phyloP scores from a whole-genome alignment of 2,329 filamentous ascomycete genomes.

The Calonectria crousiana region DNA sequence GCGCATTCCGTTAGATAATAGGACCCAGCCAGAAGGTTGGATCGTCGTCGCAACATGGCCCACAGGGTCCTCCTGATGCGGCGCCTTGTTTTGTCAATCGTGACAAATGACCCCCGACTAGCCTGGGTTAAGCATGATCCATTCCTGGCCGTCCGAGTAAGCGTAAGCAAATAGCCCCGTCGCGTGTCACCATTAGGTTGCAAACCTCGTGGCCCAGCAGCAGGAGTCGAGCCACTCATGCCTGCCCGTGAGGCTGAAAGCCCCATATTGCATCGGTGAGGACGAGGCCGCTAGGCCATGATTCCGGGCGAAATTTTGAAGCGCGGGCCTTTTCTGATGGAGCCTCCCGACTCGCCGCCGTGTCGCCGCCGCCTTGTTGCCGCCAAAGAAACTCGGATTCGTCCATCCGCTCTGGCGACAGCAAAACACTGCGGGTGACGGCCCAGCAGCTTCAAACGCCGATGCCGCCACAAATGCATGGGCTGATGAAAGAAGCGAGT shows the following conservation, averaged over 20 bases:
- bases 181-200: conserved; percentile 21
- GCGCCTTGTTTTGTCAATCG: conserved; percentile 30
- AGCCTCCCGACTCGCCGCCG: not conserved
- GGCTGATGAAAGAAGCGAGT: conserved; percentile 35
- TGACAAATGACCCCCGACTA: conserved; percentile 39
- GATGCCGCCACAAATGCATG: conserved; percentile 27
- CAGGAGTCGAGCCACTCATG: not conserved
- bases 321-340: conserved; percentile 1
- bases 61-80: conserved; percentile 16
- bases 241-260: conserved; percentile 8
- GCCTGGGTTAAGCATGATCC: conserved; percentile 27
- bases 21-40: conserved; percentile 33
- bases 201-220: conserved; percentile 17
- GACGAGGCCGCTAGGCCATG: not conserved
- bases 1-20: conserved; percentile 47
- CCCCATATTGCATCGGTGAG: conserved; percentile 3
- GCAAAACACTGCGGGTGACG: conserved; percentile 3
- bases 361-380: not conserved
- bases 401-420: not conserved
- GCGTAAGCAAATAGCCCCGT: conserved; percentile 32
- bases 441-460: conserved; percentile 16
- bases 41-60: conserved; percentile 21
- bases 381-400: not conserved
- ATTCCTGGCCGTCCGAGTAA: conserved; percentile 11
- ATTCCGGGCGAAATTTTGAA: not conserved